Percentiles rank a stretch among this genome's conserved stretches.
phyloP scores from a whole-genome alignment of 148 eudicot species.

The Gaultheria prostrata region DNA sequence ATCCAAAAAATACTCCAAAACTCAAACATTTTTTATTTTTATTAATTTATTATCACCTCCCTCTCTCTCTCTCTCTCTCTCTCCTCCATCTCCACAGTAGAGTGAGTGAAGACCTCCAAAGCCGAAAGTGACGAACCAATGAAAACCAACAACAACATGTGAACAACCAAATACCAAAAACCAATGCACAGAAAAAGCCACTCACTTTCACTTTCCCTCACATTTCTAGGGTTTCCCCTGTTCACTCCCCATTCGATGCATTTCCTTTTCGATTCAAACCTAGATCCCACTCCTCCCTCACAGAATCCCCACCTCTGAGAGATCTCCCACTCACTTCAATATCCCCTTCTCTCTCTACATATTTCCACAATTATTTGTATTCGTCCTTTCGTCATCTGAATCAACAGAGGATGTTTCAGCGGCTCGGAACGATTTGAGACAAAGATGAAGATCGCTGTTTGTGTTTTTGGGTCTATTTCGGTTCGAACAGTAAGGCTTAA shows the following conservation, averaged over 20 bases:
- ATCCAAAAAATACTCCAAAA: neutral
- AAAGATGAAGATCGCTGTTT: conserved; percentile 17
- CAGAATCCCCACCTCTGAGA: conserved; percentile 16
- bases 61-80: neutral
- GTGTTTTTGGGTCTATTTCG: neutral
- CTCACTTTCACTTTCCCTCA: conserved; percentile 14
- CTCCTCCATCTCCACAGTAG: conserved; percentile 6
- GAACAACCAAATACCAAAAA: conserved; percentile 3
- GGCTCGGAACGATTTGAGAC: conserved; percentile 7
- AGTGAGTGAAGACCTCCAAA: conserved; percentile 12
- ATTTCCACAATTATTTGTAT: neutral
- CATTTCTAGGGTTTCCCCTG: conserved; percentile 19
- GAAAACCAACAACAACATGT: conserved; percentile 8
- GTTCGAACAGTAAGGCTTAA: neutral
- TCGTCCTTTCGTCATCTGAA: neutral
- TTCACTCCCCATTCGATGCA: conserved; percentile 8
- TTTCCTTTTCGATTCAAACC: conserved; percentile 10
- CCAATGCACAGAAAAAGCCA: conserved; percentile 15
- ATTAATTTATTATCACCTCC: neutral
- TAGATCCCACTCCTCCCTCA: conserved; percentile 7
- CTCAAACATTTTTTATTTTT: neutral
- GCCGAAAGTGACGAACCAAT: conserved; percentile 34
- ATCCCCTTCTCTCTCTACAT: neutral
- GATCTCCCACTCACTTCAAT: conserved; percentile 13
- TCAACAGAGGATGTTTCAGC: conserved; percentile 15